Conservation (phyloP, 805 yeast species). For the Cyberlindnera bimundalis region DNA sequence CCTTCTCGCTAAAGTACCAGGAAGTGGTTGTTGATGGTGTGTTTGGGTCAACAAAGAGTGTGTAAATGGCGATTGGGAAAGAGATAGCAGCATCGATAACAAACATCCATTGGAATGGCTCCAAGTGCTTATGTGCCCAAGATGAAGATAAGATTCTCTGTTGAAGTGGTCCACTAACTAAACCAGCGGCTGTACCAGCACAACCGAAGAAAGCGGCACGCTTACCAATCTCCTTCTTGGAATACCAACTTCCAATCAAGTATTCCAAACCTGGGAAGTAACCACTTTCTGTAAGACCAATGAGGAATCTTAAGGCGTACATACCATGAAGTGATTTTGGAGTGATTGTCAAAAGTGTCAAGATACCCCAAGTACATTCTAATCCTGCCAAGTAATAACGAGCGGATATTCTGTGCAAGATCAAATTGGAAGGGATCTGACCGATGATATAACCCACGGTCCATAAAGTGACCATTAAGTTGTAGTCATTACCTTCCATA, state of each 20-base stretch:
- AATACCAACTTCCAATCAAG: conserved; percentile 35
- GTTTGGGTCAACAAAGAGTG: conserved; percentile 42
- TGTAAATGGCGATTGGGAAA: conserved; percentile 42
- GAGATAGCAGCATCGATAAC: conserved; percentile 41
- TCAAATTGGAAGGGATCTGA: conserved; percentile 43
- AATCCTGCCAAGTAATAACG: conserved; percentile 41
- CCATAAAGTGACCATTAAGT: conserved; percentile 42
- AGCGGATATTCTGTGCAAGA: conserved; percentile 41
- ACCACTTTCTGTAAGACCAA: conserved; percentile 45
- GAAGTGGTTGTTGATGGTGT: conserved; percentile 43
- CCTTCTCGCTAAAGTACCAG: conserved; percentile 41
- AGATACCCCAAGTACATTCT: conserved; percentile 42
- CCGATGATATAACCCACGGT: conserved; percentile 51
- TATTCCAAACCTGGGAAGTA: conserved; percentile 49
- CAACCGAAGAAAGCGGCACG: conserved; percentile 34
- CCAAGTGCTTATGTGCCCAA: conserved; percentile 25
- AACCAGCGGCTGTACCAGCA: conserved; percentile 34
- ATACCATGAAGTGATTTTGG: conserved; percentile 28
- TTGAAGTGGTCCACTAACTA: conserved; percentile 39
- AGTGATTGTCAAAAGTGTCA: conserved; percentile 35
- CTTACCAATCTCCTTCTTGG: conserved; percentile 35
- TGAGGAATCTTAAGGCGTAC: conserved; percentile 35
- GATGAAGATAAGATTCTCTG: conserved; percentile 29
- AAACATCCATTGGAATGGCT: conserved; percentile 46
- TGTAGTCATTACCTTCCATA: conserved; percentile 40